phyloP scores from a whole-genome alignment of 768 basidiomycete genomes.

The Tephrocybe rancida region DNA sequence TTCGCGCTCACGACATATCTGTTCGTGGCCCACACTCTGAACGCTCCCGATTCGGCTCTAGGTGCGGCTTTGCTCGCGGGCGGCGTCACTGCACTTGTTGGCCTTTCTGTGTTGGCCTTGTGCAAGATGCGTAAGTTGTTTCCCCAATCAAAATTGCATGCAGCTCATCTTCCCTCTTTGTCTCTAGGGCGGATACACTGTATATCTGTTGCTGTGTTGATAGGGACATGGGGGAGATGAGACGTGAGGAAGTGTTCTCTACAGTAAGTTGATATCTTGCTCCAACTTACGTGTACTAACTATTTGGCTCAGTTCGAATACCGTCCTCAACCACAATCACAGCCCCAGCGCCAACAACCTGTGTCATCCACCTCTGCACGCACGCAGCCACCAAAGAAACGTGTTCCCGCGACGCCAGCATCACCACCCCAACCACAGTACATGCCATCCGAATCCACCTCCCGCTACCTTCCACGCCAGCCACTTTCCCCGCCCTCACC shows the following conservation, averaged over 20 bases:
- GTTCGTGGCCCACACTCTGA: constrained; percentile 83
- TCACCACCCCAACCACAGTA: constrained; percentile 20
- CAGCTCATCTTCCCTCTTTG: background rate
- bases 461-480: constrained; percentile 29
- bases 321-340: constrained; percentile 20
- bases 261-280: constrained; percentile 29
- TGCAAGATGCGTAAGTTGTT: constrained; percentile 61
- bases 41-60: constrained; percentile 71
- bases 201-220: constrained; percentile 54
- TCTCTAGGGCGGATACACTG: constrained; percentile 41
- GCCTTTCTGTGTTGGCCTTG: constrained; percentile 82
- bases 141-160: too few relatives aligned
- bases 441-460: constrained; percentile 21
- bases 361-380: constrained; percentile 3
- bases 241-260: constrained; percentile 43
- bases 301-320: constrained; percentile 35
- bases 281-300: background rate
- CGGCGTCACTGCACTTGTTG: constrained; percentile 78
- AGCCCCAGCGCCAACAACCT: constrained; percentile 9
- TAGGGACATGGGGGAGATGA: constrained; percentile 41
- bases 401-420: constrained; percentile 1
- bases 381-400: constrained; percentile 11
- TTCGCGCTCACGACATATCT: constrained; percentile 84
- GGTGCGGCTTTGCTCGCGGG: constrained; percentile 78
- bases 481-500: constrained; percentile 25